These are phyloP conservation scores for Corniculantispora saksenae DNA, from an alignment of 2,329 filamentous ascomycete genomes.

Conservation along the genomic window DNA sequence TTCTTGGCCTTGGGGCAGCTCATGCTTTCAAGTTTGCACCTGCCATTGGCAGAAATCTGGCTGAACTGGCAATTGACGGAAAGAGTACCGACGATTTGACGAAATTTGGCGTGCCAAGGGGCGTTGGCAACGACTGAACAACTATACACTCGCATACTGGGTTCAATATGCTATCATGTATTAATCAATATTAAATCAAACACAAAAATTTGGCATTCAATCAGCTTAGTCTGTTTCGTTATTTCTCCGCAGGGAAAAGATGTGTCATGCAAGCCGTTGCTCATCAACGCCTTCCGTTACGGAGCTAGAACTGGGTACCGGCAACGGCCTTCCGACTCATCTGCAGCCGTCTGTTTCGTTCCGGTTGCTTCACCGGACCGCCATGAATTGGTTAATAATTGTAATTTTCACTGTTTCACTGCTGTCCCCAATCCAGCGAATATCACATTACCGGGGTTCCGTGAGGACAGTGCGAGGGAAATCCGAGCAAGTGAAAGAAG, in stretches of 20 bases:
- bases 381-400: no score
- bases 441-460: no score
- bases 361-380: no score
- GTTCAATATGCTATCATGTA: background rate
- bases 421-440: no score
- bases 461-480: no score
- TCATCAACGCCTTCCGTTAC: background rate
- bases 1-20: slow-evolving; percentile 25
- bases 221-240: no score
- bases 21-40: slow-evolving; percentile 31
- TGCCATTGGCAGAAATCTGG: slow-evolving; percentile 28
- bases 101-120: slow-evolving; percentile 20
- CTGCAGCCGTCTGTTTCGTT: no score
- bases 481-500: no score
- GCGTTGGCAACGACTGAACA: background rate
- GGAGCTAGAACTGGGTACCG: background rate
- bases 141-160: background rate
- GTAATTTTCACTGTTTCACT: no score
- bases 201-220: no score
- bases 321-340: background rate
- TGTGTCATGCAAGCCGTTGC: no score
- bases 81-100: slow-evolving; percentile 24
- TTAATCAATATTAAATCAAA: background rate
- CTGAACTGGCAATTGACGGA: slow-evolving; percentile 29
- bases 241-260: no score